phyloP scores from a whole-genome alignment of 352 stramenopile species.

The Globisporangium alternatum region DNA sequence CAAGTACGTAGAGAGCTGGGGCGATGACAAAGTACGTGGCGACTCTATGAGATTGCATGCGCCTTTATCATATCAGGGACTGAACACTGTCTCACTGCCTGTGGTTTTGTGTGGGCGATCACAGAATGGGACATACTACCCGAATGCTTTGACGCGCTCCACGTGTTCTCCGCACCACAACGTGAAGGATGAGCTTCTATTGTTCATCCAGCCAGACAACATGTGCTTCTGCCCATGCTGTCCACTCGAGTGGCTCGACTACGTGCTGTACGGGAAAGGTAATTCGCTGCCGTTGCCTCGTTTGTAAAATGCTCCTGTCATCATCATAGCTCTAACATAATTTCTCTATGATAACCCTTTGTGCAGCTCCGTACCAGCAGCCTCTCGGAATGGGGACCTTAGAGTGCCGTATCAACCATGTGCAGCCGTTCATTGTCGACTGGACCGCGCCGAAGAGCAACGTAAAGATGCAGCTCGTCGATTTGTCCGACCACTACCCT shows the following conservation, averaged over 20 bases:
- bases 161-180: slow-evolving; percentile 34
- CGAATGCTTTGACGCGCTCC: slow-evolving; percentile 47
- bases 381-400: slow-evolving; percentile 48
- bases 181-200: slow-evolving; percentile 19
- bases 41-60: background rate
- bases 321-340: background rate
- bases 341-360: background rate
- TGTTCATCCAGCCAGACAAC: slow-evolving; percentile 37
- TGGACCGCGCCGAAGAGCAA: slow-evolving; percentile 60
- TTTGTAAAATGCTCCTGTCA: background rate
- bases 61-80: background rate
- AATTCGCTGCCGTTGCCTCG: background rate
- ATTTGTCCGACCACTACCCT: slow-evolving; percentile 80
- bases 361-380: slow-evolving; percentile 67
- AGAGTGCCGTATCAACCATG: slow-evolving; percentile 52
- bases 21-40: slow-evolving; percentile 35
- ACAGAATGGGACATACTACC: slow-evolving; percentile 56
- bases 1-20: slow-evolving; percentile 76
- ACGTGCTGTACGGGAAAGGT: slow-evolving; percentile 76
- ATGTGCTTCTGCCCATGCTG: slow-evolving; percentile 84
- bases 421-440: slow-evolving; percentile 51
- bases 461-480: slow-evolving; percentile 53
- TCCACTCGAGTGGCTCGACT: slow-evolving; percentile 81
- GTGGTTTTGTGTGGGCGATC: background rate
- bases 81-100: background rate